A percentile compares a stretch with the other conserved stretches of the same genome.
phyloP scores from a whole-genome alignment of 495 filamentous ascomycete species.

The Annulohypoxylon stygium region DNA sequence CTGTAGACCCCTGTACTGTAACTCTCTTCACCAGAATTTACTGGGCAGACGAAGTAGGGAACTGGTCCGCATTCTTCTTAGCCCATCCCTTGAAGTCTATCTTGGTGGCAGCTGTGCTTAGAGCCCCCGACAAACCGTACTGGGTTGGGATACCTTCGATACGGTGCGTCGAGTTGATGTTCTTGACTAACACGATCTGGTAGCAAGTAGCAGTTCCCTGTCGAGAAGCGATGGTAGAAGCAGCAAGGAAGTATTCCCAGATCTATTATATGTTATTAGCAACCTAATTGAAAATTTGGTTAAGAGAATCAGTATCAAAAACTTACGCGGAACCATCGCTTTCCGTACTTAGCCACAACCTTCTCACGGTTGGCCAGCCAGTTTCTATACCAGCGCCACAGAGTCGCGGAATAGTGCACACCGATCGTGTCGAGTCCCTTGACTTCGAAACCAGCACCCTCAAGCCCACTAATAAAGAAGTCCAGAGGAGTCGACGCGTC shows the following conservation, averaged over 20 bases:
- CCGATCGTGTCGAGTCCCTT: slow-evolving; percentile 87
- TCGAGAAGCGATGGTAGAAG: slow-evolving; percentile 90
- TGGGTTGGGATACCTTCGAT: slow-evolving; percentile 86
- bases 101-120: slow-evolving; percentile 56
- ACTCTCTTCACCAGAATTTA: slow-evolving; percentile 22
- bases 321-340: slow-evolving; percentile 94
- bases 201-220: slow-evolving; percentile 96
- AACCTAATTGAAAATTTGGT: neutral
- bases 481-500: slow-evolving; percentile 86
- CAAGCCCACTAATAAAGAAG: slow-evolving; percentile 75
- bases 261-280: slow-evolving; percentile 68
- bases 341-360: slow-evolving; percentile 94
- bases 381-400: slow-evolving; percentile 99
- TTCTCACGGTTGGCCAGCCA: slow-evolving; percentile 97
- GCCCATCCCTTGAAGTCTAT: slow-evolving; percentile 60
- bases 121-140: slow-evolving; percentile 80
- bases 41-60: slow-evolving; percentile 56
- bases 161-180: slow-evolving; percentile 96
- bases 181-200: slow-evolving; percentile 96
- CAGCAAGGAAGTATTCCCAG: slow-evolving; percentile 98
- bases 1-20: slow-evolving; percentile 2
- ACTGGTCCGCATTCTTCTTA: slow-evolving; percentile 59
- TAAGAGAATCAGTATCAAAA: slow-evolving; percentile 3
- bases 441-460: slow-evolving; percentile 82
- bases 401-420: slow-evolving; percentile 95